These are phyloP conservation scores for Halteria grandinella DNA, from an alignment of 73 alveolate species.

Conservation along the genomic window DNA sequence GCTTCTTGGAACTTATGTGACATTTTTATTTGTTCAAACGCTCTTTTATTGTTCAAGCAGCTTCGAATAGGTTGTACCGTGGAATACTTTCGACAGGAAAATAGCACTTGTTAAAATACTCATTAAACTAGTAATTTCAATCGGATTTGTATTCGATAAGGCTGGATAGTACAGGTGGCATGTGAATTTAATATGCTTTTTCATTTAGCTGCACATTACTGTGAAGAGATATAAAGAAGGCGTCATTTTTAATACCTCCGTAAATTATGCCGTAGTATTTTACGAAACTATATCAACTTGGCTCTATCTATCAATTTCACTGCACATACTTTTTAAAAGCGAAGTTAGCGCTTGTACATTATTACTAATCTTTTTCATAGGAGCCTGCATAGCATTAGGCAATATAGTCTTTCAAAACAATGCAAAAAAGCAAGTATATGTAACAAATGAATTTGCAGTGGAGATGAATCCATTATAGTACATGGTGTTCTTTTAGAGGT, in stretches of 20 bases:
- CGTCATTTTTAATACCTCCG: slow-evolving; percentile 2
- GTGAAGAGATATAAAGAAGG: slow-evolving; percentile 1
- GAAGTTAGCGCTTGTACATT: not conserved
- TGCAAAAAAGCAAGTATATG: not conserved
- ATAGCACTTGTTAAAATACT: slow-evolving; percentile 1
- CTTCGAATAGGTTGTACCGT: slow-evolving; percentile 21
- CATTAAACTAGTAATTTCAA: not conserved
- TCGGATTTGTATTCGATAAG: slow-evolving; percentile 28
- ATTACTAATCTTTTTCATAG: not conserved
- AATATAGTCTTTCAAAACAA: not conserved
- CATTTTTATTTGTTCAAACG: slow-evolving; percentile 9
- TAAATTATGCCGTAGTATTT: slow-evolving; percentile 1
- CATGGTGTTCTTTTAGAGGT: slow-evolving; percentile 3
- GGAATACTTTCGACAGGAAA: slow-evolving; percentile 28
- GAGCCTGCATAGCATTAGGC: not conserved
- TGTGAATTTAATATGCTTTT: slow-evolving; percentile 19
- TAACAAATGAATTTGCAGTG: not conserved
- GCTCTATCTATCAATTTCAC: slow-evolving; percentile 7
- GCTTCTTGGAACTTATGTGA: not conserved
- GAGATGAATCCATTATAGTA: not conserved
- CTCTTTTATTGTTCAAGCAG: slow-evolving; percentile 23
- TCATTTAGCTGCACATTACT: not conserved
- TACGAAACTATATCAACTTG: slow-evolving; percentile 25
- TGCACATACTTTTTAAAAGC: not conserved
- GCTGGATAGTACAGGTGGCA: slow-evolving; percentile 1